Percentiles rank a stretch among this genome's conserved stretches.
Conservation (phyloP, 495 filamentous ascomycete species). For the Penicillium antarcticum region DNA sequence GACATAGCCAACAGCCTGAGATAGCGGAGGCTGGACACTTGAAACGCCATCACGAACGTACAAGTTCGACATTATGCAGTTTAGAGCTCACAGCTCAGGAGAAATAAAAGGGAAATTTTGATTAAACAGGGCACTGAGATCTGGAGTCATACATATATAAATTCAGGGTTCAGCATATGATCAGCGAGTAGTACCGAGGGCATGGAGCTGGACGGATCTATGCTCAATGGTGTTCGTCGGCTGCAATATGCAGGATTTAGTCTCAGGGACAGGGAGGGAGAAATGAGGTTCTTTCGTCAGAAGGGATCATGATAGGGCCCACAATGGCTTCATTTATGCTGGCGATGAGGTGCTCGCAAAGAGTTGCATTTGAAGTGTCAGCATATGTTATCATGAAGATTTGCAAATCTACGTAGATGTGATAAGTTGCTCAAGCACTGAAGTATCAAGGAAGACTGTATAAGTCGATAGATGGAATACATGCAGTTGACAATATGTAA, state of each 20-base stretch:
- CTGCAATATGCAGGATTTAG: not conserved
- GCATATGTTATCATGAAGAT: not conserved
- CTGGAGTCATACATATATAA: no score
- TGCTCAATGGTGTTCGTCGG: not conserved
- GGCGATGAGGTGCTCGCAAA: conserved; percentile 24
- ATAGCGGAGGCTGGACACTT: conserved; percentile 30
- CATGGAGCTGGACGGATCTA: not conserved
- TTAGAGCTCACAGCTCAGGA: not conserved
- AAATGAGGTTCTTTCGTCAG: not conserved
- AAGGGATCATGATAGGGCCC: conserved; percentile 8
- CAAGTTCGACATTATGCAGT: conserved; percentile 11
- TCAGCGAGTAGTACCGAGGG: not conserved
- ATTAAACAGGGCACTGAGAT: no score
- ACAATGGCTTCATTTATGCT: conserved; percentile 24
- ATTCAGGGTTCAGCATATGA: no score
- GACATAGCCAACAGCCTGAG: conserved; percentile 37
- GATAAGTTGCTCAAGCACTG: no score
- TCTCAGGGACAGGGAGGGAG: not conserved
- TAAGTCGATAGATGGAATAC: no score
- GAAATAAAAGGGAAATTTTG: not conserved
- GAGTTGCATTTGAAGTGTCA: conserved; percentile 3
- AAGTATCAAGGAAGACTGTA: no score
- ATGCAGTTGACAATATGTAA: no score
- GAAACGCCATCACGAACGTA: conserved; percentile 16
- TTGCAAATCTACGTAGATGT: not conserved